These are phyloP conservation scores for Candida glucosophila DNA, from an alignment of 1,139 yeast species.

Conservation along the genomic window DNA sequence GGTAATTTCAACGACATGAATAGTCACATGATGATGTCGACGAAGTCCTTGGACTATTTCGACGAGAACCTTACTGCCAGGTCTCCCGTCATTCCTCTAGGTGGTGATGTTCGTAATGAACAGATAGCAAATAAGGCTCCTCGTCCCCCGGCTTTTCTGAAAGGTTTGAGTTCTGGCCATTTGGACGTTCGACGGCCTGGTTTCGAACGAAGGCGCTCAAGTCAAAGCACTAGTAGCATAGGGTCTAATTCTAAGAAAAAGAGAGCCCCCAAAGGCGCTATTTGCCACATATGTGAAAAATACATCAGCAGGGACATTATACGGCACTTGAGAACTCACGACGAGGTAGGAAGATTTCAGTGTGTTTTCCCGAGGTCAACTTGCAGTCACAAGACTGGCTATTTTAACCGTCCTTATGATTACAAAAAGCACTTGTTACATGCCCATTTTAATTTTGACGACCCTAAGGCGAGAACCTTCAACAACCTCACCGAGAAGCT, in stretches of 20 bases:
- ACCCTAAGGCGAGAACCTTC: constrained; percentile 34
- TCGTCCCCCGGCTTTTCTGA: no score
- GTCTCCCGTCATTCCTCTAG: no score
- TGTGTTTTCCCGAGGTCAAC: constrained; percentile 34
- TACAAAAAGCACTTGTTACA: constrained; percentile 40
- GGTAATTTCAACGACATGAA: no score
- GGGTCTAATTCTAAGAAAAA: constrained; percentile 15
- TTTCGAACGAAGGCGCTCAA: constrained; percentile 14
- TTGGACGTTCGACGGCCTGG: constrained; percentile 7
- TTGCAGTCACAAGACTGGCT: constrained; percentile 38
- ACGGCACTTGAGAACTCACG: constrained; percentile 39
- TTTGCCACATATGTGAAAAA: constrained; percentile 34
- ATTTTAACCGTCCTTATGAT: constrained; percentile 41
- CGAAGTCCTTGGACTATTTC: no score
- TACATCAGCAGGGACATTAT: constrained; percentile 37
- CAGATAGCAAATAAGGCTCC: no score
- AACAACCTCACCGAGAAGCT: constrained; percentile 37
- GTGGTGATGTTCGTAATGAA: no score
- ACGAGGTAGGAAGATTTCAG: constrained; percentile 38
- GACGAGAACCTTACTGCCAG: no score
- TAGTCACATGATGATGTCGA: no score
- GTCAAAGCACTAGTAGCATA: constrained; percentile 15
- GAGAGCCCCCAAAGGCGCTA: constrained; percentile 29
- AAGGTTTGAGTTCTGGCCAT: no score
- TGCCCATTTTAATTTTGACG: constrained; percentile 37